Percentiles rank a stretch among this genome's conserved stretches.
Evolutionary conservation across 2,329 filamentous ascomycete genomes (phyloP).

Genomic region (Phoma herbarum): DNA sequence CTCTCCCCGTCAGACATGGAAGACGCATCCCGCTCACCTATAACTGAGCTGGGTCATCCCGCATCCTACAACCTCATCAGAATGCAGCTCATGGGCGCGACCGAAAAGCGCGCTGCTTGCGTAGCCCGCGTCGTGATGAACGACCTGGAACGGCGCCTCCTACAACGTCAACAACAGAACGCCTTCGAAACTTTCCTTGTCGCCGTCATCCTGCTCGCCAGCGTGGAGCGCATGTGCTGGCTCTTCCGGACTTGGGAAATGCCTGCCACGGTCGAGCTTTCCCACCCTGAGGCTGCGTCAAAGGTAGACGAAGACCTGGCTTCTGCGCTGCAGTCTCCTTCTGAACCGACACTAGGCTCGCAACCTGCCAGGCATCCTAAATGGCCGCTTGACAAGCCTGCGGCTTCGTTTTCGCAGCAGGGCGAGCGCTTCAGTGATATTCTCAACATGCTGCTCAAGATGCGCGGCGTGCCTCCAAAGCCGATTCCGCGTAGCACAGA

Average conservation of each 20-base stretch:
- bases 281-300: not conserved
- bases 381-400: slow-evolving; percentile 65
- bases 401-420: slow-evolving; percentile 62
- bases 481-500: slow-evolving; percentile 44
- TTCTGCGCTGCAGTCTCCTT: slow-evolving; percentile 33
- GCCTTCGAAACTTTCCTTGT: slow-evolving; percentile 68
- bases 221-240: slow-evolving; percentile 68
- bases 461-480: slow-evolving; percentile 60
- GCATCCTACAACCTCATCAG: slow-evolving; percentile 61
- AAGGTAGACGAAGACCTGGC: slow-evolving; percentile 30
- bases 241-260: slow-evolving; percentile 63
- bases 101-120: slow-evolving; percentile 63
- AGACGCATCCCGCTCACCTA: slow-evolving; percentile 38
- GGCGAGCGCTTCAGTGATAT: slow-evolving; percentile 67
- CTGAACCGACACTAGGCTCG: slow-evolving; percentile 17
- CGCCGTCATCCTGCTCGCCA: slow-evolving; percentile 66
- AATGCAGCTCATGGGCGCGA: slow-evolving; percentile 63
- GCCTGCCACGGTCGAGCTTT: slow-evolving; percentile 3
- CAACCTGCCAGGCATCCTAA: slow-evolving; percentile 34
- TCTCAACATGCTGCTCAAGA: slow-evolving; percentile 65
- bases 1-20: slow-evolving; percentile 44
- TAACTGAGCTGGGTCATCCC: slow-evolving; percentile 44
- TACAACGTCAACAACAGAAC: slow-evolving; percentile 65
- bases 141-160: slow-evolving; percentile 66
- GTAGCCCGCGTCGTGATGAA: slow-evolving; percentile 65